Evolutionary conservation across 495 filamentous ascomycete species (phyloP).

Genomic region (Xylaria venustula): DNA sequence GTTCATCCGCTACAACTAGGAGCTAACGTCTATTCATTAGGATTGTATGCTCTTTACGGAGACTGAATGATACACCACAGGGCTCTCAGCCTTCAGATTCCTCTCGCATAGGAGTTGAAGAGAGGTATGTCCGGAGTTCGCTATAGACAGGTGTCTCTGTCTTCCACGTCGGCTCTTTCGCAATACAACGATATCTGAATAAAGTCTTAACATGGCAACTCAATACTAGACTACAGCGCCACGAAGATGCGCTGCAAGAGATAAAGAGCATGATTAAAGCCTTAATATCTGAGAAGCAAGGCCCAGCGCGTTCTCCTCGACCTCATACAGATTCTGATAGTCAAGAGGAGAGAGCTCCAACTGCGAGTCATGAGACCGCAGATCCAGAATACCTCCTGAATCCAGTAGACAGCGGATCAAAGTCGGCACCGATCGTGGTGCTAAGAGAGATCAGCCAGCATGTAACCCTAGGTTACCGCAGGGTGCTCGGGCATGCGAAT

Average conservation of each 20-base stretch:
- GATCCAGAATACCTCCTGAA: conserved; percentile 23
- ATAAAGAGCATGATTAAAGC: conserved; percentile 26
- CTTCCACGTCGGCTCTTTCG: neutral
- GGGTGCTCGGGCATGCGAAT: conserved; percentile 21
- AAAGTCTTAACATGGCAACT: neutral
- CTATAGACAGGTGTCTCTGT: neutral
- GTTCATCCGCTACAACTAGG: too few species aligned
- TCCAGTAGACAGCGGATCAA: conserved; percentile 28
- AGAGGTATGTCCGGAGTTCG: conserved; percentile 21
- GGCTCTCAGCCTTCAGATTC: neutral
- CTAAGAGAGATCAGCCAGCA: conserved; percentile 28
- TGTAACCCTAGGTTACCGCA: conserved; percentile 22
- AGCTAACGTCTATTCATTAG: conserved; percentile 5
- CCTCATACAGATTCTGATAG: neutral
- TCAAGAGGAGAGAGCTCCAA: conserved; percentile 1
- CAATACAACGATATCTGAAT: neutral
- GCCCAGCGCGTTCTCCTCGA: neutral
- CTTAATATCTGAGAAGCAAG: neutral
- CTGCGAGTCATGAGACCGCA: conserved; percentile 6
- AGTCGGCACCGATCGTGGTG: conserved; percentile 28
- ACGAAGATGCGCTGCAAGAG: conserved; percentile 26
- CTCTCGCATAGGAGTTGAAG: conserved; percentile 17
- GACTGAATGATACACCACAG: conserved; percentile 14
- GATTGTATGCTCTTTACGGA: conserved; percentile 29
- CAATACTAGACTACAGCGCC: conserved; percentile 21